Conservation (phyloP, 1,139 yeast species). For the Lodderomyces beijingensis region DNA sequence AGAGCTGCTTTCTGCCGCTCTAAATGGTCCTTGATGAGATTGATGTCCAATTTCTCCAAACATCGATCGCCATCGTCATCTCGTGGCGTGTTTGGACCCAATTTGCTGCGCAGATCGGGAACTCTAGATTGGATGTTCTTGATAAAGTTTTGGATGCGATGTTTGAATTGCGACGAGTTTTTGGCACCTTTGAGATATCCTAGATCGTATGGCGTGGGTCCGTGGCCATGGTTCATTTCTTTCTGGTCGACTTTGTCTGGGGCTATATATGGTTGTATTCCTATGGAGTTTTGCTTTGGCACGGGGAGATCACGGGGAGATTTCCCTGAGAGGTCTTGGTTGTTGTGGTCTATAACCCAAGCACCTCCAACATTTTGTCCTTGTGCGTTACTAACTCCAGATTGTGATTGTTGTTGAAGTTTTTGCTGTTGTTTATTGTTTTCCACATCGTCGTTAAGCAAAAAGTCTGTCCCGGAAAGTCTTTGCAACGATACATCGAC, state of each 20-base stretch:
- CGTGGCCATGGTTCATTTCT: conserved; percentile 16
- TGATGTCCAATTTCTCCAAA: conserved; percentile 28
- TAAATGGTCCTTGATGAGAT: conserved; percentile 29
- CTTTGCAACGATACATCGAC: too few relatives aligned
- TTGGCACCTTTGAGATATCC: conserved; percentile 35
- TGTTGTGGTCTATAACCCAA: too few relatives aligned
- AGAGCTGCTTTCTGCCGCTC: conserved; percentile 29
- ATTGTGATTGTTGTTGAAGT: too few relatives aligned
- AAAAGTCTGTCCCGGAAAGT: too few relatives aligned
- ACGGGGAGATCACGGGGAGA: too few relatives aligned
- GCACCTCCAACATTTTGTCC: too few relatives aligned
- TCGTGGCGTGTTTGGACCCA: conserved; percentile 10
- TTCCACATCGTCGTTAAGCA: too few relatives aligned
- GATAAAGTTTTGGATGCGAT: conserved; percentile 12
- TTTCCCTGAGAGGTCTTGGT: too few relatives aligned
- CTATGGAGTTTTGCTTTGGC: conserved; percentile 14
- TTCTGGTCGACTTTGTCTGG: conserved; percentile 10
- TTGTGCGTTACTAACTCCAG: too few relatives aligned
- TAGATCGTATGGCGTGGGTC: conserved; percentile 29
- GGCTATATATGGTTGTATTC: conserved; percentile 25
- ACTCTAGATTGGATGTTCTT: conserved; percentile 1
- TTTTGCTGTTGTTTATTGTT: too few relatives aligned
- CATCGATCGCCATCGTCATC: conserved; percentile 37
- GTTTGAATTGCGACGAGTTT: conserved; percentile 25
- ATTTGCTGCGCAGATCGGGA: too few relatives aligned